Evolutionary conservation across 2,329 filamentous ascomycete genomes (phyloP).

Genomic region (Neocatenulostroma microsporum): DNA sequence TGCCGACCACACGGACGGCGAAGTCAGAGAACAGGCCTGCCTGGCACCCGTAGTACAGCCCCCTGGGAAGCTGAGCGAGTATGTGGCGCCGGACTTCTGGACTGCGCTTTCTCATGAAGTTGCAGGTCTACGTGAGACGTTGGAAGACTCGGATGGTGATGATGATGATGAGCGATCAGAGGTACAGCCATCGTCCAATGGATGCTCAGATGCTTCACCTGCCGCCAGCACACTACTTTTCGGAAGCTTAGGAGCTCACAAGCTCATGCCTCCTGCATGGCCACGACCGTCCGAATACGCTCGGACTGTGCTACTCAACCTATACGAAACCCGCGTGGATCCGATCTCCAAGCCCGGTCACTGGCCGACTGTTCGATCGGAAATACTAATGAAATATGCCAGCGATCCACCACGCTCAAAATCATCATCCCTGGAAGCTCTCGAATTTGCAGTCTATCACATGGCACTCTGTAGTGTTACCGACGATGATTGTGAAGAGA

Average conservation of each 20-base stretch:
- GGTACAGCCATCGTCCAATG: too few species aligned
- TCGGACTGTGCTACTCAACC: neutral
- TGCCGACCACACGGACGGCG: neutral
- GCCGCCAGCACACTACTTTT: too few species aligned
- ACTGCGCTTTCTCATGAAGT: neutral
- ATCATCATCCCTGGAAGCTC: neutral
- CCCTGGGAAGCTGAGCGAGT: neutral
- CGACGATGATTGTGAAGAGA: neutral
- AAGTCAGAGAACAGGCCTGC: neutral
- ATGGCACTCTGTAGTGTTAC: slow-evolving; percentile 1
- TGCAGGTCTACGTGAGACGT: too few species aligned
- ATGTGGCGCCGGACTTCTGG: slow-evolving; percentile 1
- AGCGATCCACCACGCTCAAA: slow-evolving; percentile 1
- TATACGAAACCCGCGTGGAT: slow-evolving; percentile 2
- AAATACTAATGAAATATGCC: neutral
- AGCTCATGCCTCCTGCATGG: too few species aligned
- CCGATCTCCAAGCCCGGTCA: slow-evolving; percentile 1
- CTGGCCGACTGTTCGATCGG: neutral
- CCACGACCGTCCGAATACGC: too few species aligned
- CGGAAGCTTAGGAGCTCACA: too few species aligned
- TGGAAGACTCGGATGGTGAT: too few species aligned
- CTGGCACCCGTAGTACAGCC: neutral
- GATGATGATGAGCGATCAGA: too few species aligned
- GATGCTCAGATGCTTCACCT: too few species aligned
- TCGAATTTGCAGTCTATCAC: slow-evolving; percentile 1